Conservation (phyloP, 345 rosid species). For the Brassica incana region DNA sequence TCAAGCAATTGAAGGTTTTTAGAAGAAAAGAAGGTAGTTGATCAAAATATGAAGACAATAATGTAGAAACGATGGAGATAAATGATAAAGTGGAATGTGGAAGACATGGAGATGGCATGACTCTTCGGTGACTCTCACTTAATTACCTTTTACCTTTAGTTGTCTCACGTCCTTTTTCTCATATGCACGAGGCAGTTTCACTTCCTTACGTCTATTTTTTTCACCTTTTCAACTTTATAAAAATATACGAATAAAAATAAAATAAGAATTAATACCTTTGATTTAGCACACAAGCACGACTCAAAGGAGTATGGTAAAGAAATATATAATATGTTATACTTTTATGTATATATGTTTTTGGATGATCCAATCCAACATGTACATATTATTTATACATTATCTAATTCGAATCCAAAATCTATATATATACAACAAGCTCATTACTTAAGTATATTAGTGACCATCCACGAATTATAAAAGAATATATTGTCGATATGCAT, state of each 20-base stretch:
- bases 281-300: background rate
- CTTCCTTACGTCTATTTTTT: background rate
- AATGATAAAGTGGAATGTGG: conserved; percentile 26
- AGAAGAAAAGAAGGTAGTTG: too few species aligned
- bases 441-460: conserved; percentile 5
- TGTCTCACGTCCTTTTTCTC: conserved; percentile 32
- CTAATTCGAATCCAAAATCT: background rate
- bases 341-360: background rate
- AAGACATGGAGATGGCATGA: conserved; percentile 40
- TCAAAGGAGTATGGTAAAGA: background rate
- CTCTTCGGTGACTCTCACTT: conserved; percentile 20
- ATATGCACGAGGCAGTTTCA: conserved; percentile 44
- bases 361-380: background rate
- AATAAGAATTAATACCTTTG: background rate
- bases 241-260: background rate
- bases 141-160: conserved; percentile 18
- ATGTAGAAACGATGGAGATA: conserved; percentile 3
- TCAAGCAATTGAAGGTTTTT: background rate
- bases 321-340: too few species aligned
- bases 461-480: conserved; percentile 18
- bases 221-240: background rate
- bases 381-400: conserved; percentile 4
- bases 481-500: conserved; percentile 5
- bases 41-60: background rate
- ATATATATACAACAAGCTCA: conserved; percentile 10